These are phyloP conservation scores for Acer negundo DNA, from an alignment of 345 rosid species.

Conservation along the genomic window DNA sequence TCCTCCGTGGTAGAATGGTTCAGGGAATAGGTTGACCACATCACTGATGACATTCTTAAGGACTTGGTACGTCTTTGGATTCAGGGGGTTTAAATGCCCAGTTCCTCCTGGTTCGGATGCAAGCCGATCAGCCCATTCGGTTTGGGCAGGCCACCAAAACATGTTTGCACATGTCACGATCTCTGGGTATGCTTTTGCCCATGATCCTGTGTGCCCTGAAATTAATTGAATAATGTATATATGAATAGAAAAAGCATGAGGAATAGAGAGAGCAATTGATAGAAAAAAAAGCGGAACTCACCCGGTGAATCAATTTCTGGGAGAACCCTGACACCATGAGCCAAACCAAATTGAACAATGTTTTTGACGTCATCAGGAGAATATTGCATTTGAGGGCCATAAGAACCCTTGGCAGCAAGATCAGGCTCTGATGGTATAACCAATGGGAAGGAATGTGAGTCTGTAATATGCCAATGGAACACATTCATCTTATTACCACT, in stretches of 20 bases:
- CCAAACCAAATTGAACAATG: constrained; percentile 67
- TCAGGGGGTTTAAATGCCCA: constrained; percentile 85
- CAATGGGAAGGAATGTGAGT: constrained; percentile 83
- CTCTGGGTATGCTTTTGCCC: constrained; percentile 87
- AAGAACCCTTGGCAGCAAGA: constrained; percentile 74
- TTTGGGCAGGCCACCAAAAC: constrained; percentile 82
- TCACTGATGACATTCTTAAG: constrained; percentile 62
- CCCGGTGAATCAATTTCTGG: constrained; percentile 93
- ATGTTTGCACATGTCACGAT: constrained; percentile 79
- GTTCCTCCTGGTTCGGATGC: constrained; percentile 89
- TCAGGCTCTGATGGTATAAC: constrained; percentile 74
- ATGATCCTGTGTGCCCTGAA: constrained; percentile 77
- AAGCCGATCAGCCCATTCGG: constrained; percentile 54
- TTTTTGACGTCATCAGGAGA: constrained; percentile 52
- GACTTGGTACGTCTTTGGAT: constrained; percentile 69
- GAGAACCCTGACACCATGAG: constrained; percentile 77
- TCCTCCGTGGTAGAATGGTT: constrained; percentile 73
- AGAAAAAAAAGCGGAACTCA: constrained; percentile 28
- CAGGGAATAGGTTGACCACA: constrained; percentile 56
- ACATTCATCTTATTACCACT: constrained; percentile 82
- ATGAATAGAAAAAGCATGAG: neutral
- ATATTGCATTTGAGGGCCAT: constrained; percentile 61
- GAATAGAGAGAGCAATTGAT: neutral
- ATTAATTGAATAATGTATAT: too few species aligned
- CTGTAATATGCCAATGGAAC: constrained; percentile 92